A percentile compares a stretch with the other conserved stretches of the same genome.
These are phyloP conservation scores for Ascocoryne sarcoides DNA, from an alignment of 2,329 filamentous ascomycete species.

Conservation along the genomic window DNA sequence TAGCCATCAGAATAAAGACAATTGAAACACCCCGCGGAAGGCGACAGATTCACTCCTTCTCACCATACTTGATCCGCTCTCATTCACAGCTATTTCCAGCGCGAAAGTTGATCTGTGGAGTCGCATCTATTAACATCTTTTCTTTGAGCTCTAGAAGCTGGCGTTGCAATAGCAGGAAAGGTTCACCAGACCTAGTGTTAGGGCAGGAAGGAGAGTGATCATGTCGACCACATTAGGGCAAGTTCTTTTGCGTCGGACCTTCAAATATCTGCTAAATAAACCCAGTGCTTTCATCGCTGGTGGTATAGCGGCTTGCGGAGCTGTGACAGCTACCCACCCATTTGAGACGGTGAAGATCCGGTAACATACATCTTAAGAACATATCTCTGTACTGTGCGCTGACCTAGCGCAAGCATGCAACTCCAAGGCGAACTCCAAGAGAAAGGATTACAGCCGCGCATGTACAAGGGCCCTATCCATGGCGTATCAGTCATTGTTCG, in stretches of 20 bases:
- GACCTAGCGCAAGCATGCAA: conserved; percentile 60
- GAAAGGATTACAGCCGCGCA: conserved; percentile 73
- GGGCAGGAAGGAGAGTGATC: conserved; percentile 16
- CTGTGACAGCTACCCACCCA: conserved; percentile 93
- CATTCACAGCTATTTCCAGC: no score
- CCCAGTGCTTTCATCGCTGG: conserved; percentile 80
- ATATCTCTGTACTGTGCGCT: conserved; percentile 1
- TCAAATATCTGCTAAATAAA: conserved; percentile 12
- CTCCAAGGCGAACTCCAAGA: conserved; percentile 89
- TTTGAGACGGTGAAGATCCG: conserved; percentile 99
- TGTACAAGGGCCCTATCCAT: conserved; percentile 88
- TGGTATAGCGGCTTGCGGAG: conserved; percentile 92
- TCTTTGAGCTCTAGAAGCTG: conserved; percentile 7
- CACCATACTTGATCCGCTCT: no score
- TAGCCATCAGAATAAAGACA: no score
- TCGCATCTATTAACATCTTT: background rate
- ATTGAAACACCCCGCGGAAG: no score
- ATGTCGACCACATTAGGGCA: conserved; percentile 49
- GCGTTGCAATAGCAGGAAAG: conserved; percentile 9
- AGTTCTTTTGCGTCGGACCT: conserved; percentile 9
- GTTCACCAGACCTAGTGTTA: conserved; percentile 9
- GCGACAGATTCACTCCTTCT: no score
- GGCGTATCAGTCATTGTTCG: conserved; percentile 82
- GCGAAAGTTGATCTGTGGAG: background rate
- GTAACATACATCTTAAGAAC: conserved; percentile 37